Evolutionary conservation across 116 monocot genomes (phyloP), one percentile per base, ranked within the genome.

Genomic region (Dioscorea cayenensis): DNA sequence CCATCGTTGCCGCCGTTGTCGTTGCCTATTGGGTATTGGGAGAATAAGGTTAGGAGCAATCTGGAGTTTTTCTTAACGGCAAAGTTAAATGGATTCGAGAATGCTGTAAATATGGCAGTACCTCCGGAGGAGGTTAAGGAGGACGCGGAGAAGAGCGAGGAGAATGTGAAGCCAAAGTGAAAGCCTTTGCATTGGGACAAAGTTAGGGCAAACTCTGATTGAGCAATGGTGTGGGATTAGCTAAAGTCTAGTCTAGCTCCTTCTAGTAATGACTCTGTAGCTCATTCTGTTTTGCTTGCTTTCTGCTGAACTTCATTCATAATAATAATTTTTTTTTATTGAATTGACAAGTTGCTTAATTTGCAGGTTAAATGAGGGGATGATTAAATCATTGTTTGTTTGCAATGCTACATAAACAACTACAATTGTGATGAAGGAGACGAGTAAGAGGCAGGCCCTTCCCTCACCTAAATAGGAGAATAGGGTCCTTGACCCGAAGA

Each of bases 181-280:
- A 85, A 85, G 77, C 83, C 94, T 65, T 72, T 94, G 84, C 90
- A 87, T 68, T 87, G 94, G 94, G 94, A 94, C 72, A 94, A 94
- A 74, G 94, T 94, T 50, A 73, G 80, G 69, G 85, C 90, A 14
- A 90, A 84, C 75, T 90, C 94, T 18, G 85, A 78, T 51, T 66
- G 85, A 36, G 77, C 70, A 8, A 94, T 87, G 90, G 87, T 85
- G 50, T 90, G 94, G 94, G 94, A 94, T 80, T 87, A 87, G 66
- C 49, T 94, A 75, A 94, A n/a, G n/a, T n/a, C n/a, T n/a, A 84
- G 63, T 90, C 90, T 1, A 83, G 87, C 75, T 94, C 94, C 16
- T 94, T 94, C 79, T 83, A 94, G 90, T 93, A 77, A 70, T 49
- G 63, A 64, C 23, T 13, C n/a, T 75, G 36, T 1, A 75, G 21